Percentiles rank a stretch among this genome's conserved stretches.
Conservation (phyloP, 2,329 filamentous ascomycete species). For the Colletotrichum neosansevieriae region DNA sequence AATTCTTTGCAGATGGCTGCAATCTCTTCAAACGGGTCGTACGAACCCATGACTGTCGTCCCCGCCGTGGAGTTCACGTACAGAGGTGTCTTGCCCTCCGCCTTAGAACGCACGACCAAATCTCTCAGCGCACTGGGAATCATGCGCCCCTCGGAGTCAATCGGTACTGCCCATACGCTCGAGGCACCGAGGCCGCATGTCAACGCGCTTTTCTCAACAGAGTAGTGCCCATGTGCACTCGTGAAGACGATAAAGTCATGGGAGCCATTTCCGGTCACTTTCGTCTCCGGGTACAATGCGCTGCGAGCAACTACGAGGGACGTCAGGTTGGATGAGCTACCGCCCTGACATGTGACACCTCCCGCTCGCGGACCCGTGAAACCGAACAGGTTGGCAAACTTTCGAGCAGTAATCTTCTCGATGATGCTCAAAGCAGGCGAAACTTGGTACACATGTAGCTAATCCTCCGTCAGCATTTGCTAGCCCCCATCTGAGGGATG, state of each 20-base stretch:
- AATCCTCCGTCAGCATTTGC: not conserved
- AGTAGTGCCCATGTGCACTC: constrained; percentile 91
- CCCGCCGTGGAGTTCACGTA: constrained; percentile 97
- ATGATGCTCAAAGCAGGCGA: constrained; percentile 89
- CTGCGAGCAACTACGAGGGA: constrained; percentile 91
- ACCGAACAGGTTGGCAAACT: constrained; percentile 82
- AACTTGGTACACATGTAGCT: constrained; percentile 92
- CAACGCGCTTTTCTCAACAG: constrained; percentile 93
- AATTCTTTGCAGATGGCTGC: constrained; percentile 77
- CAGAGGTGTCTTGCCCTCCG: constrained; percentile 82
- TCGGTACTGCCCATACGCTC: constrained; percentile 79
- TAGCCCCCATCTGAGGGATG: not conserved
- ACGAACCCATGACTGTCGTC: constrained; percentile 92
- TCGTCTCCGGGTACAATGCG: constrained; percentile 83
- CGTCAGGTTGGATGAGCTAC: constrained; percentile 85
- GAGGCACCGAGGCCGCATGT: constrained; percentile 85
- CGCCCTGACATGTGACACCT: constrained; percentile 84
- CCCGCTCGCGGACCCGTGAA: constrained; percentile 77
- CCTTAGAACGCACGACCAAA: constrained; percentile 71
- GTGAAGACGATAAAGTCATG: constrained; percentile 86
- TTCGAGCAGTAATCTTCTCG: constrained; percentile 83
- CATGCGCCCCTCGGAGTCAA: constrained; percentile 82
- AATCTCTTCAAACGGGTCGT: constrained; percentile 81
- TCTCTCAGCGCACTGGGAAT: constrained; percentile 72
- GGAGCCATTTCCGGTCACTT: constrained; percentile 75